Conservation (phyloP, 2,329 filamentous ascomycete genomes). For the Cordyceps fumosorosea region DNA sequence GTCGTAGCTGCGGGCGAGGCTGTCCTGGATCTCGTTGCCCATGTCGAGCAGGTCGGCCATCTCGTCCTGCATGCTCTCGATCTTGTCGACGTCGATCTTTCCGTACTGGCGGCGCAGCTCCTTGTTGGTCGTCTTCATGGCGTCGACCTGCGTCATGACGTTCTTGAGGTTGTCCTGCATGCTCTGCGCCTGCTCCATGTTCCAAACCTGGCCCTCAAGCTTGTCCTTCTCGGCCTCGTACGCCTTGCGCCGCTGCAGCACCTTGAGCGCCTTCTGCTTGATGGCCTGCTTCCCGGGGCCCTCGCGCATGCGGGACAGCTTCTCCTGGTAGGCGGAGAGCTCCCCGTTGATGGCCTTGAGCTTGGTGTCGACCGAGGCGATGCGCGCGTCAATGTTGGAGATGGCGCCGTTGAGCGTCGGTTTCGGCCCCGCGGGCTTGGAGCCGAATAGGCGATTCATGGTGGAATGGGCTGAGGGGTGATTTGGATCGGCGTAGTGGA, state of each 20-base stretch:
- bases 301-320: slow-evolving; percentile 87
- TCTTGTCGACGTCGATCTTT: slow-evolving; percentile 95
- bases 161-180: slow-evolving; percentile 99
- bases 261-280: slow-evolving; percentile 89
- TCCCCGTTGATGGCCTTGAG: slow-evolving; percentile 88
- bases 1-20: slow-evolving; percentile 83
- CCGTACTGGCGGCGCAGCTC: slow-evolving; percentile 89
- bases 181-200: slow-evolving; percentile 97
- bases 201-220: slow-evolving; percentile 91
- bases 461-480: background rate
- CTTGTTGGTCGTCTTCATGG: slow-evolving; percentile 95
- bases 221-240: slow-evolving; percentile 94
- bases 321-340: slow-evolving; percentile 78
- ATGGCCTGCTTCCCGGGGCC: slow-evolving; percentile 89
- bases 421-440: slow-evolving; percentile 80
- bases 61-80: slow-evolving; percentile 95
- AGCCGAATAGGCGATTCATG: slow-evolving; percentile 96
- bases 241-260: slow-evolving; percentile 86
- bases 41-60: slow-evolving; percentile 98
- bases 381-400: slow-evolving; percentile 73
- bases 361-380: slow-evolving; percentile 88
- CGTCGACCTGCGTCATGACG: slow-evolving; percentile 96
- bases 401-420: slow-evolving; percentile 82
- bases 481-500: background rate
- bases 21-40: slow-evolving; percentile 97